Percentiles rank a stretch among this genome's conserved stretches.
Conservation (phyloP, 495 filamentous ascomycete species). For the Venustampulla echinocandica region DNA sequence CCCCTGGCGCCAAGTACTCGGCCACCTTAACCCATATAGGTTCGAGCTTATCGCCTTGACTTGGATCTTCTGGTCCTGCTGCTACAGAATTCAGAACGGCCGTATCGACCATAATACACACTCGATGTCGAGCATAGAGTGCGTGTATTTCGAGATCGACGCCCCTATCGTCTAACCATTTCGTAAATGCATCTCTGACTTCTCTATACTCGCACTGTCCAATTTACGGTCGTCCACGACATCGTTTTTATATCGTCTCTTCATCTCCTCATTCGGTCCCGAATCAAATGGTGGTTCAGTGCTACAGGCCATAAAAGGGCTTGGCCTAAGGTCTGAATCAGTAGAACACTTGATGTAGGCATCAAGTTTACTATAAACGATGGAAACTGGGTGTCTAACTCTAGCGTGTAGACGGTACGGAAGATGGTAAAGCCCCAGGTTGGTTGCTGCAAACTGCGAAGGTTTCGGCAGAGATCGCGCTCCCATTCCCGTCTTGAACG, state of each 20-base stretch:
- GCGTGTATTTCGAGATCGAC: constrained; percentile 2
- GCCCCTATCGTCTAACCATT: constrained; percentile 7
- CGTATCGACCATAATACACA: constrained; percentile 9
- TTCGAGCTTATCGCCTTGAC: constrained; percentile 1
- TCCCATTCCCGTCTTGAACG: background rate
- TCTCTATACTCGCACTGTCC: constrained; percentile 5
- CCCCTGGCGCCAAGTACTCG: constrained; percentile 6
- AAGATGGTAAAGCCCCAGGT: constrained; percentile 13
- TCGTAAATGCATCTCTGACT: constrained; percentile 5
- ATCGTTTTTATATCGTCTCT: constrained; percentile 8
- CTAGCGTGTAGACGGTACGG: constrained; percentile 10
- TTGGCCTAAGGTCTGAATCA: constrained; percentile 5
- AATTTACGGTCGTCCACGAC: constrained; percentile 6
- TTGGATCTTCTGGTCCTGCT: constrained; percentile 7
- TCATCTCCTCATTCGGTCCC: constrained; percentile 11
- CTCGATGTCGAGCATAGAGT: constrained; percentile 9
- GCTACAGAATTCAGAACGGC: constrained; percentile 4
- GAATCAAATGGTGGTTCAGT: constrained; percentile 6
- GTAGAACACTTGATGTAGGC: constrained; percentile 9
- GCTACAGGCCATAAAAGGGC: background rate
- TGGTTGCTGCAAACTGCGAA: constrained; percentile 1
- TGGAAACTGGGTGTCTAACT: constrained; percentile 7
- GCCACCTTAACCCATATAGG: constrained; percentile 10
- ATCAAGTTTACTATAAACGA: constrained; percentile 4
- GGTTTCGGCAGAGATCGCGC: background rate